Percentiles rank a stretch among this genome's conserved stretches.
These are phyloP conservation scores for Elsinoe australis DNA, from an alignment of 2,329 filamentous ascomycete species.

Conservation along the genomic window DNA sequence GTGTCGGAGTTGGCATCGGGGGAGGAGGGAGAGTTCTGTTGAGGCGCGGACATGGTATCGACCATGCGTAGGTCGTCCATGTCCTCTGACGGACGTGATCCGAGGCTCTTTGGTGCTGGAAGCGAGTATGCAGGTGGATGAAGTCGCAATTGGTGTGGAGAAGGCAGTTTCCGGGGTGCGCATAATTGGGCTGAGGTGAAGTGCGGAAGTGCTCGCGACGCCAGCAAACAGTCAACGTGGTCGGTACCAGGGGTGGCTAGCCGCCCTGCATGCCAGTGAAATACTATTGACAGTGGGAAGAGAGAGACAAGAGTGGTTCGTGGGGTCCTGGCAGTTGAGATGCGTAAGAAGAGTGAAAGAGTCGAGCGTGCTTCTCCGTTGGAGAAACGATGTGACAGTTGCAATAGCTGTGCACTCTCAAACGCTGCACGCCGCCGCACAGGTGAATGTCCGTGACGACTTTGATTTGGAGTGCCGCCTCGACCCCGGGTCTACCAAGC, in stretches of 20 bases:
- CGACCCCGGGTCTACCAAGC: conserved; percentile 13
- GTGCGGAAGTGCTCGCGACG: conserved; percentile 11
- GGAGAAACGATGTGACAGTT: conserved; percentile 14
- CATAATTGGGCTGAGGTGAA: conserved; percentile 16
- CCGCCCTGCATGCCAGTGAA: neutral
- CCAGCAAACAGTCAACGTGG: conserved; percentile 6
- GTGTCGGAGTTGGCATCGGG: neutral
- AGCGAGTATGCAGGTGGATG: conserved; percentile 14
- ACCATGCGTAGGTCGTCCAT: conserved; percentile 20
- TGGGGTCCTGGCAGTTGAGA: neutral
- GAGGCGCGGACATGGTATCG: conserved; percentile 20
- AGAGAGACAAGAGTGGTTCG: neutral
- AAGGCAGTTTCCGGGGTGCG: conserved; percentile 16
- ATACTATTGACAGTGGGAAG: neutral
- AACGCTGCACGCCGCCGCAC: conserved; percentile 2
- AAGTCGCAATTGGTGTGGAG: conserved; percentile 18
- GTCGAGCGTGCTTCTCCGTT: conserved; percentile 9
- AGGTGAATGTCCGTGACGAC: conserved; percentile 4
- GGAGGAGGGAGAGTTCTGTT: conserved; percentile 15
- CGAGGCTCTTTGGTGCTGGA: conserved; percentile 4
- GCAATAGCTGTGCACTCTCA: conserved; percentile 10
- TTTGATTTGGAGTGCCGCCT: conserved; percentile 16
- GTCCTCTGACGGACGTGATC: conserved; percentile 13
- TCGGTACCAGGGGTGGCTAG: neutral
- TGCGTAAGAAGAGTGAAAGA: neutral